Conservation (phyloP, 1,284 basidiomycete species). For the Malassezia furfur region DNA sequence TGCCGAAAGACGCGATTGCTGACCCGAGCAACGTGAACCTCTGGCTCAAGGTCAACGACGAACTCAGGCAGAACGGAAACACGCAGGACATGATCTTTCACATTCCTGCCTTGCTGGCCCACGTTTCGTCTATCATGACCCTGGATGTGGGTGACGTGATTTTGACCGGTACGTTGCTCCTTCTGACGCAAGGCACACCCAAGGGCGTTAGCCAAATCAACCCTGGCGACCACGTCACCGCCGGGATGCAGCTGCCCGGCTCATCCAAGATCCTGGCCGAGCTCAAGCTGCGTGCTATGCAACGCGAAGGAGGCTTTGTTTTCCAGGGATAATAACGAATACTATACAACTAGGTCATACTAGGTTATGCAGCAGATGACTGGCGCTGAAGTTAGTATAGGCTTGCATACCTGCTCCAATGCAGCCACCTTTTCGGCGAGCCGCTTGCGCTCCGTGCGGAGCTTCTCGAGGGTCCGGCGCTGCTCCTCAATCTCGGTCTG, state of each 20-base stretch:
- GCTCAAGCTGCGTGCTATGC: conserved; percentile 3
- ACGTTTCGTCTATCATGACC: conserved; percentile 89
- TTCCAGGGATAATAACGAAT: conserved; percentile 3
- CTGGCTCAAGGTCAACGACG: conserved; percentile 73
- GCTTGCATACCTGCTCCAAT: background rate
- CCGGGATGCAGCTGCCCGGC: conserved; percentile 54
- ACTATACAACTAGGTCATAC: background rate
- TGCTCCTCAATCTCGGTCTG: conserved; percentile 7
- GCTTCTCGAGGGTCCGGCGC: conserved; percentile 3
- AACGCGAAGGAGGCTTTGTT: conserved; percentile 5
- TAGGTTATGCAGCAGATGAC: background rate
- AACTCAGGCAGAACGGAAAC: conserved; percentile 70
- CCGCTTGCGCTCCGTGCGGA: conserved; percentile 4
- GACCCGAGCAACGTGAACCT: conserved; percentile 69
- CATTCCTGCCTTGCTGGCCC: conserved; percentile 79
- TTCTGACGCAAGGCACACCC: conserved; percentile 59
- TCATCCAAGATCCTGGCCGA: conserved; percentile 7
- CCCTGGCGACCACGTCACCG: conserved; percentile 70
- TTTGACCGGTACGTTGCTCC: conserved; percentile 38
- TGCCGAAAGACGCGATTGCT: conserved; percentile 62
- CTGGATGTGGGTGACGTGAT: conserved; percentile 61
- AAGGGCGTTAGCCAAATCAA: conserved; percentile 72
- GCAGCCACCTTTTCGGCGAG: conserved; percentile 8
- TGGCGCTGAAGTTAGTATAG: background rate
- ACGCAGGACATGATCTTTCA: conserved; percentile 87